A percentile compares a stretch with the other conserved stretches of the same genome.
Evolutionary conservation across 2,329 filamentous ascomycete genomes (phyloP).

Genomic region (Fusarium siculi): DNA sequence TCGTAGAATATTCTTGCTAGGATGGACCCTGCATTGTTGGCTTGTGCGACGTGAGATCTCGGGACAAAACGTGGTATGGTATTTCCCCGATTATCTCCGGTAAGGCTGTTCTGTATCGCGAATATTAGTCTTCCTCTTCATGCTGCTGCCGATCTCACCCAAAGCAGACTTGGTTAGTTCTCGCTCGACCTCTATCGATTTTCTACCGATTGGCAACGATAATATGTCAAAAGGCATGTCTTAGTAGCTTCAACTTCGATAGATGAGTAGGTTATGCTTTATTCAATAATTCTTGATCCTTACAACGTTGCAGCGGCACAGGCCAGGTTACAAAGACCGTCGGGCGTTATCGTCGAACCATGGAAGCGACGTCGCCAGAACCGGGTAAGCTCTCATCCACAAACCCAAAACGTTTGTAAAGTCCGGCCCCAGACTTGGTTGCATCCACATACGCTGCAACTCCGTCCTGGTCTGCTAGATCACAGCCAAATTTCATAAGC

Average conservation of each 20-base stretch:
- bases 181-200: too few species aligned
- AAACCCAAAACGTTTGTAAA: slow-evolving; percentile 32
- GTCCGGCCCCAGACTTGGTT: slow-evolving; percentile 19
- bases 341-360: slow-evolving; percentile 5
- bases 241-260: neutral
- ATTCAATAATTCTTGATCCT: neutral
- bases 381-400: slow-evolving; percentile 24
- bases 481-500: slow-evolving; percentile 41
- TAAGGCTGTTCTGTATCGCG: neutral
- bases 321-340: neutral
- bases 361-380: slow-evolving; percentile 26
- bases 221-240: neutral
- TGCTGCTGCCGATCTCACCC: neutral
- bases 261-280: neutral
- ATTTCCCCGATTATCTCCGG: neutral
- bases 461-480: slow-evolving; percentile 33
- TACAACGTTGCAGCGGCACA: neutral
- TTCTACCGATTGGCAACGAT: accelerated
- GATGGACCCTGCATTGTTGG: neutral
- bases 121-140: too few species aligned
- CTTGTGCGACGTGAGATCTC: neutral
- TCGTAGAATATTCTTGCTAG: neutral
- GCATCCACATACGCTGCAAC: slow-evolving; percentile 43
- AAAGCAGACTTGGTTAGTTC: neutral
- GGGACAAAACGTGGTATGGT: neutral